phyloP scores from a whole-genome alignment of 169 alveolate species.

The Nephromyces sp. region DNA sequence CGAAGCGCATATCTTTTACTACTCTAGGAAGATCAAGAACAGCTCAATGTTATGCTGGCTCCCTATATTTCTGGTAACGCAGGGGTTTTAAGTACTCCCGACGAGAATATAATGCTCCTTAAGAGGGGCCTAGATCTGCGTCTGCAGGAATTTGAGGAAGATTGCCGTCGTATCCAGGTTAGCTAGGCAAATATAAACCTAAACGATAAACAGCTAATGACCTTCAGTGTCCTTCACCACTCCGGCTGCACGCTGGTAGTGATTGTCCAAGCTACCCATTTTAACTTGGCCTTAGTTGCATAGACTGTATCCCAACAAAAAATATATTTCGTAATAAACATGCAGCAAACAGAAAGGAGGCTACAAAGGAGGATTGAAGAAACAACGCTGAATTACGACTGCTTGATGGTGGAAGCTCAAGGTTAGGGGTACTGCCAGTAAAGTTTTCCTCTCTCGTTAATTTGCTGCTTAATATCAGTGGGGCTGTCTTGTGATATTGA shows the following conservation, averaged over 20 bases:
- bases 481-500: no score
- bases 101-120: constrained; percentile 16
- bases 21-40: constrained; percentile 32
- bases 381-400: constrained; percentile 9
- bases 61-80: constrained; percentile 12
- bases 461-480: no score
- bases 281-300: no score
- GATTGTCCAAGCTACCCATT: no score
- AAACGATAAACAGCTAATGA: no score
- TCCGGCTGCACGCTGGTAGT: no score
- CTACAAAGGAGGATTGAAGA: constrained; percentile 31
- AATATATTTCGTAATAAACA: not conserved
- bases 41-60: constrained; percentile 17
- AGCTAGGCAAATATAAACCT: no score
- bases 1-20: not conserved
- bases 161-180: constrained; percentile 34
- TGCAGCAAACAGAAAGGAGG: constrained; percentile 29
- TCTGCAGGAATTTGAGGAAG: constrained; percentile 33
- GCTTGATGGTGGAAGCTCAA: constrained; percentile 24
- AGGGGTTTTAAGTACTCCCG: constrained; percentile 3
- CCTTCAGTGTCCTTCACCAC: no score
- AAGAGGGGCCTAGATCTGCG: constrained; percentile 32
- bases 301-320: no score
- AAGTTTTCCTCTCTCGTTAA: no score
- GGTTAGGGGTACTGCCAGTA: no score